Base-by-base conservation (phyloP, 2,329 filamentous ascomycete species). In the Emergomyces orientalis region DNA sequence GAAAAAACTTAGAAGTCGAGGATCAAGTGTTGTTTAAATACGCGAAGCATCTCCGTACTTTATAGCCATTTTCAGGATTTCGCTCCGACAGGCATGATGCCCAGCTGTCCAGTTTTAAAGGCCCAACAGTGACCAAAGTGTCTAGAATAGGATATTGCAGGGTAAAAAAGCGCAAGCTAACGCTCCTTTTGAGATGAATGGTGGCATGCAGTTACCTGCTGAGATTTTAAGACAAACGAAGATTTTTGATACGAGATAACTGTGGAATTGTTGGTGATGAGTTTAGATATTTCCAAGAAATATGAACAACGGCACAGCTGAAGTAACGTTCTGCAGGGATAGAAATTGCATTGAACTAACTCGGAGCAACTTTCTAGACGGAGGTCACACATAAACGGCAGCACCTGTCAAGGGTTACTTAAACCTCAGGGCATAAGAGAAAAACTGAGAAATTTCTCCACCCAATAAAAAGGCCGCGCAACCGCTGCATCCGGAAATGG, bases 21-120 rank as follows among this genome's bases (percentile, higher is more conserved):
- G 54, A 25, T 56, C 54, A 17, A n/a, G 54, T 41, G 54, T 6
- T 37, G 54, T 39, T 56, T 56, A 37, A 56, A 39, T 56, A 49
- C 6, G 54, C 3, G 6, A 27, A 17, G 2, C 2, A 41, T 25
- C 7, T 39, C n/a, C n/a, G 3, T 41, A 37, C n/a, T 56, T 56
- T 56, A 56, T 22, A 17, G 13, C 34, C 34, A 25, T 41, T 56
- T 56, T 37, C n/a, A 17, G 6, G 54, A 6, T 25, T 37, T 17
- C 27, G n/a, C 11, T 22, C 11, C 6, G n/a, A 56, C 54, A 34
- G 22, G n/a, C 51, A 41, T 41, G 54, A 25, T 56, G 34, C 13
- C n/a, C 34, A 56, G n/a, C 52, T 39, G 32, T 56, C 32, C 32
- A 41, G n/a, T 32, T 49, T 22, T 19, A 39, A 56, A 25, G 39